Evolutionary conservation across 495 filamentous ascomycete species (phyloP), one percentile per base, ranked within the genome.

Genomic region (Chaetomium cochliodes): DNA sequence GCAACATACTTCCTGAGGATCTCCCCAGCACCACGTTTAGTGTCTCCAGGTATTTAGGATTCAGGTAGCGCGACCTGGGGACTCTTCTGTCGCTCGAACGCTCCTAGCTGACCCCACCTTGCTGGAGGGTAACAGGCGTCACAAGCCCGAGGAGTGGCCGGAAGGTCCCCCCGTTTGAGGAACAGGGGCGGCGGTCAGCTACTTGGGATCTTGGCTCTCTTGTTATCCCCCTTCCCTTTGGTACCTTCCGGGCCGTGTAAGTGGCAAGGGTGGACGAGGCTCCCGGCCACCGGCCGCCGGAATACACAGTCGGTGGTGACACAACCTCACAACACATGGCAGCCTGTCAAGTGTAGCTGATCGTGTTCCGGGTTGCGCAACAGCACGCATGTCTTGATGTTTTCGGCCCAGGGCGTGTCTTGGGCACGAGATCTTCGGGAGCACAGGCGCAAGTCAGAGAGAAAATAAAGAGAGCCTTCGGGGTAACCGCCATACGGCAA

Each of bases 361-460:
- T 42, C 6, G 39, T 30, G 60, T 57, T 42, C 39, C 11, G 55
- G 52, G 60, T 62, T 58, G 50, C 54, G 53, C 64, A 44, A 42
- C 61, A 49, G 23, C n/a, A 63, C 55, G 65, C 60, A 54, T 63
- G 55, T 67, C 47, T 58, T 47, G 46, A 37, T 23, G 49, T 13
- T 62, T 63, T 62, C 18, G 60, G 65, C 39, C 25, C 63, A 63
- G 65, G 65, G 23, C 37, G 22, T 67, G 60, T 63, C 60, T 63
- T 64, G 65, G 39, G 63, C 55, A 61, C 61, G 55, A 67, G 60
- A 67, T 67, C 60, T 56, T 52, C 44, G 64, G 46, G n/a, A n/a
- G 53, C 33, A 61, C 47, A 28, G 26, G 51, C 49, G 55, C 63
- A 61, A 39, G 65, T 33, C 57, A 46, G 50, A 37, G 28, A n/a